These are phyloP conservation scores for Aspergillus oerlinghausenensis DNA, from an alignment of 2,329 filamentous ascomycete genomes.

Conservation along the genomic window DNA sequence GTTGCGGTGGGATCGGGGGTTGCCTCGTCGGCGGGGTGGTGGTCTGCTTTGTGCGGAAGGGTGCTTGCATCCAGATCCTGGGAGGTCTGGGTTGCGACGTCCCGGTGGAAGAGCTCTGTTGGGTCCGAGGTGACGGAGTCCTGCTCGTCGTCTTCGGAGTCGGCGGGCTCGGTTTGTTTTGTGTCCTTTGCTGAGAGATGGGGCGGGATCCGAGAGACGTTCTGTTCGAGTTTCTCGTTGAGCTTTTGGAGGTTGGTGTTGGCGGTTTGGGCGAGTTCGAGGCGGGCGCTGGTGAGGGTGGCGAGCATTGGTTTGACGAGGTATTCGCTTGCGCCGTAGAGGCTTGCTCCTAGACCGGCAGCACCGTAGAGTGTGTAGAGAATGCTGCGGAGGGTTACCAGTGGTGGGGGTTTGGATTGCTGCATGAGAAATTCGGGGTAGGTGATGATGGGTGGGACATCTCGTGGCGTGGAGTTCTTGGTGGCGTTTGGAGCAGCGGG, in stretches of 20 bases:
- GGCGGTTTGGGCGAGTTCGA: slow-evolving; percentile 53
- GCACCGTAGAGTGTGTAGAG: slow-evolving; percentile 54
- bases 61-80: slow-evolving; percentile 28
- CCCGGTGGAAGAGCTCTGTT: slow-evolving; percentile 60
- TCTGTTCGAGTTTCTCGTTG: slow-evolving; percentile 51
- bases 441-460: slow-evolving; percentile 59
- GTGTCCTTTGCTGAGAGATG: slow-evolving; percentile 24
- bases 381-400: slow-evolving; percentile 55
- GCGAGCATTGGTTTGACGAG: slow-evolving; percentile 56
- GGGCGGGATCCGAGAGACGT: slow-evolving; percentile 50
- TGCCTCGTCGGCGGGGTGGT: slow-evolving; percentile 9
- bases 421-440: slow-evolving; percentile 63
- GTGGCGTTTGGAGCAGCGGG: slow-evolving; percentile 11
- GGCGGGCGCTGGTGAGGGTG: slow-evolving; percentile 51
- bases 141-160: slow-evolving; percentile 32
- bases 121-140: slow-evolving; percentile 54
- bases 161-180: slow-evolving; percentile 18
- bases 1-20: slow-evolving; percentile 19
- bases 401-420: slow-evolving; percentile 54
- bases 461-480: slow-evolving; percentile 27
- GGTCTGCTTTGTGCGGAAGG: slow-evolving; percentile 18
- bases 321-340: slow-evolving; percentile 57
- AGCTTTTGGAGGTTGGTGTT: slow-evolving; percentile 49
- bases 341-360: slow-evolving; percentile 50
- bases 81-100: slow-evolving; percentile 59